These are phyloP conservation scores for Mortierella sp. DNA, from an alignment of 371 early-diverging fungal genomes.

Conservation along the genomic window DNA sequence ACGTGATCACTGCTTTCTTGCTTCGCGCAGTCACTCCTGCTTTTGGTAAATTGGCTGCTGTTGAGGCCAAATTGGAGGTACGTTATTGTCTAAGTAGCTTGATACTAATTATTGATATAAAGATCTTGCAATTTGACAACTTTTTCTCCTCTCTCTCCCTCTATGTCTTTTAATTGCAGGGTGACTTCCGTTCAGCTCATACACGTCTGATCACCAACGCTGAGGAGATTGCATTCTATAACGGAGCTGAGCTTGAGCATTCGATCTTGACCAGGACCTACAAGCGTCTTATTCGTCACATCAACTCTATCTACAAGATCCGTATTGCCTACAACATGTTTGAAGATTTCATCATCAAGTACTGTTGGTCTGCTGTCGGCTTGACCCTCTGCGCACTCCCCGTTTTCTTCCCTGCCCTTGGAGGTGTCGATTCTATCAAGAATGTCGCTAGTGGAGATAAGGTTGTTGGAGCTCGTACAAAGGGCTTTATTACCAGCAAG, in stretches of 20 bases:
- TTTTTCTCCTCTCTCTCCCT: neutral
- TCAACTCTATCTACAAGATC: slow-evolving; percentile 83
- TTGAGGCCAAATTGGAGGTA: slow-evolving; percentile 86
- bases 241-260: slow-evolving; percentile 82
- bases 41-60: slow-evolving; percentile 88
- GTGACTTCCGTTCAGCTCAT: slow-evolving; percentile 90
- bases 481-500: slow-evolving; percentile 92
- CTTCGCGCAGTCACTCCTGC: slow-evolving; percentile 84
- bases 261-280: slow-evolving; percentile 80
- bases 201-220: slow-evolving; percentile 89
- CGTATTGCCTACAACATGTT: slow-evolving; percentile 90
- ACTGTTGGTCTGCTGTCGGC: slow-evolving; percentile 80
- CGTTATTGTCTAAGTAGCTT: neutral
- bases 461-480: slow-evolving; percentile 77
- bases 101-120: neutral
- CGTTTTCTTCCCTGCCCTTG: slow-evolving; percentile 79
- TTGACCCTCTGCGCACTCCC: slow-evolving; percentile 84
- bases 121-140: neutral
- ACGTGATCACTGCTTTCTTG: slow-evolving; percentile 77
- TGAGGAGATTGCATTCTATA: slow-evolving; percentile 90
- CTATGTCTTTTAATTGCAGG: slow-evolving; percentile 51
- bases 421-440: slow-evolving; percentile 53
- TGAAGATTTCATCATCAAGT: slow-evolving; percentile 92
- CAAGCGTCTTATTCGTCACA: slow-evolving; percentile 77
- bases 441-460: slow-evolving; percentile 57